phyloP scores from a whole-genome alignment of 495 filamentous ascomycete genomes.

The Hypoxylon crocopeplum region DNA sequence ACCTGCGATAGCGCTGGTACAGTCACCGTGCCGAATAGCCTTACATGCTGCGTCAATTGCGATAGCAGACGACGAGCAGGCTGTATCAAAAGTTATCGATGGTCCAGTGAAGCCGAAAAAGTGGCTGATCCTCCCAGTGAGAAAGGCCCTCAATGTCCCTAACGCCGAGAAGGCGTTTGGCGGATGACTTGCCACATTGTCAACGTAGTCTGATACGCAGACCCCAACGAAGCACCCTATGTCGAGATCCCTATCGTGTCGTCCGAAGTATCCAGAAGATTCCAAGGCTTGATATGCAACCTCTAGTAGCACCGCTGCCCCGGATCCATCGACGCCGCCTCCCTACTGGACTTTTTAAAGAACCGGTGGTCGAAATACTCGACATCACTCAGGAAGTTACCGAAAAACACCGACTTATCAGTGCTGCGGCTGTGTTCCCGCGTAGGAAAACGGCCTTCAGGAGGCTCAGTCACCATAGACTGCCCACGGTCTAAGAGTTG shows the following conservation, averaged over 20 bases:
- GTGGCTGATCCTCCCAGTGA: constrained; percentile 41
- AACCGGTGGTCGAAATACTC: constrained; percentile 56
- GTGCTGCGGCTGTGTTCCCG: background rate
- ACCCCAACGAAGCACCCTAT: constrained; percentile 43
- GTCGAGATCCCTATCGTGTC: background rate
- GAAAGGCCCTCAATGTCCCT: constrained; percentile 28
- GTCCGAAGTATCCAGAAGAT: constrained; percentile 29
- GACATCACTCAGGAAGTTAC: constrained; percentile 36
- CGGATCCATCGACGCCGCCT: constrained; percentile 52
- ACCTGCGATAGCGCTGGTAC: background rate
- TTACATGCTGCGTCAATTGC: constrained; percentile 51
- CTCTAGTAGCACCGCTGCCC: constrained; percentile 52
- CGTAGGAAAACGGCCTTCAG: background rate
- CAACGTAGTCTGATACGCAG: constrained; percentile 25
- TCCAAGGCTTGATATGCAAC: constrained; percentile 56
- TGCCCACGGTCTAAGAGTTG: constrained; percentile 28
- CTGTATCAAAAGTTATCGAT: constrained; percentile 58
- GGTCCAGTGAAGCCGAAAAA: constrained; percentile 60
- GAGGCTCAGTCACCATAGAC: background rate
- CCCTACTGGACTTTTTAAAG: constrained; percentile 52
- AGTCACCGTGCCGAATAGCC: constrained; percentile 20
- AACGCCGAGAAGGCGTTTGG: constrained; percentile 29
- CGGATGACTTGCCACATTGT: constrained; percentile 33
- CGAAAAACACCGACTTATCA: constrained; percentile 20
- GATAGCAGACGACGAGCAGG: constrained; percentile 57